Base-by-base conservation (phyloP, 495 filamentous ascomycete genomes). In the Baudoinia panamericana region DNA sequence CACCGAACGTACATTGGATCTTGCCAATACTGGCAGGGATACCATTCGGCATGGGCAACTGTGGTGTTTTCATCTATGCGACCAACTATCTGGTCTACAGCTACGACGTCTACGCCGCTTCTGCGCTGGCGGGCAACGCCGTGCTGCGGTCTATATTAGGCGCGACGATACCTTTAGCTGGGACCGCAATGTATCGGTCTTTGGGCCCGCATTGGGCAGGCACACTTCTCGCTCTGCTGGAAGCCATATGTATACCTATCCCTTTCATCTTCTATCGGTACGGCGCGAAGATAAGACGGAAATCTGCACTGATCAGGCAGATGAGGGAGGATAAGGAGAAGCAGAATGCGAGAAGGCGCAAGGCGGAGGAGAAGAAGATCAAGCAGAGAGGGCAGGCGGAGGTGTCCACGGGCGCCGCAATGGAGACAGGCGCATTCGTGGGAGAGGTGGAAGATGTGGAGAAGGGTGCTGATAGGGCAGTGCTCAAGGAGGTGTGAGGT, bases 101-200 rank as follows among this genome's bases (percentile, higher is more conserved):
- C 12, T 93, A 93, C 53, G 83, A 80, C 22, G 71, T 84, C 35
- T 88, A 78, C 51, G 72, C 81, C 0, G 84, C 84, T 0, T 78
- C 72, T 11, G 84, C 83, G 0, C 56, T 90, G 23, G 84, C 83
- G 0, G 82, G 82, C 0, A 87, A 88, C 46, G 68, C 75, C 0
- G 76, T 90, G 4, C 62, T 78, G 17, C 64, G 84, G n/a, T 75
- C 66, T 34, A 55, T 72, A 0, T 54, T 84, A 18, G 84, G 84
- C 22, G 84, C 73, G 7, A 69, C 72, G 0, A 61, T 92, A 30
- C 84, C 84, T 2, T 60, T 93, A 1, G 80, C 79, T 11, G 84
- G 79, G 0, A 70, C 77, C 0, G 62, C 66, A 11, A 78, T 93
- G 76, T 93, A 87, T 51, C 47, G 45, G 1, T 57, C 57, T n/a